Conservation (phyloP, 129 eudicot genomes). For the Saposhnikovia divaricata region DNA sequence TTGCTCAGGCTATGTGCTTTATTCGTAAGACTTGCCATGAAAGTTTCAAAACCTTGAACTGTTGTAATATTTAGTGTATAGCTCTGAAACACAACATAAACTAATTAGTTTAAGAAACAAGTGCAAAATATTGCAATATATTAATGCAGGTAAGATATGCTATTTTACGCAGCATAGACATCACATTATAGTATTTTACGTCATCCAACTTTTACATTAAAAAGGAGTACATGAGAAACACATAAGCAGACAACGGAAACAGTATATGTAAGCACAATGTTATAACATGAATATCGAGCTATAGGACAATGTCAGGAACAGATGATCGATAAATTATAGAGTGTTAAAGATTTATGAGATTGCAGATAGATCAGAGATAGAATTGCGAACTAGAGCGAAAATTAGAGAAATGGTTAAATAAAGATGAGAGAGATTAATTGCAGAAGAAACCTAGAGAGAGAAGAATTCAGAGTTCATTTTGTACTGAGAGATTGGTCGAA, state of each 20-base stretch:
- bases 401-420: neutral
- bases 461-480: neutral
- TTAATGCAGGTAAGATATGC: neutral
- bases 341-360: too few relatives aligned
- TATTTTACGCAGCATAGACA: neutral
- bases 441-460: neutral
- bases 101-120: neutral
- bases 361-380: neutral
- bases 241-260: neutral
- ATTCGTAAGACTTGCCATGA: conserved; percentile 71
- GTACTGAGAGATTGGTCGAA: neutral
- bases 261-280: neutral
- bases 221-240: neutral
- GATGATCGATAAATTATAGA: too few relatives aligned
- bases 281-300: neutral
- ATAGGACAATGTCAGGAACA: neutral
- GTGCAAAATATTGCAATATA: neutral
- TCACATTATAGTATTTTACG: neutral
- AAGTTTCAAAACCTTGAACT: conserved; percentile 89
- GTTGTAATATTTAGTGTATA: conserved; percentile 94
- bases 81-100: conserved; percentile 45
- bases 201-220: neutral
- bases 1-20: conserved; percentile 49
- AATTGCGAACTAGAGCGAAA: neutral
- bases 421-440: neutral